phyloP scores from a whole-genome alignment of 371 early-diverging fungal genomes.

The Rhizopus arrhizus region DNA sequence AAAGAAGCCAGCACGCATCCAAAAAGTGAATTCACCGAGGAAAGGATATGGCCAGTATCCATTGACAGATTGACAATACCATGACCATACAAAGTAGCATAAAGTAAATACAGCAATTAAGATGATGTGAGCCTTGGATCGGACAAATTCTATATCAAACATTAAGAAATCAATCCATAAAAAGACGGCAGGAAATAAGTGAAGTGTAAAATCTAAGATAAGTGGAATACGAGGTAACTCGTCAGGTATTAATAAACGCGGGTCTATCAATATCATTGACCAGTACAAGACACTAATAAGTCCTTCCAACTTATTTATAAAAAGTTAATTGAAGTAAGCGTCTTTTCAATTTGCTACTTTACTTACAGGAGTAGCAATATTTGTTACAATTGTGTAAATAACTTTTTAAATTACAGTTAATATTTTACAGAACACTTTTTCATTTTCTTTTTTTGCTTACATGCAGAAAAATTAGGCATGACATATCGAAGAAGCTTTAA shows the following conservation, averaged over 20 bases:
- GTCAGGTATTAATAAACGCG: slow-evolving; percentile 34
- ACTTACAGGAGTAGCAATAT: slow-evolving; percentile 45
- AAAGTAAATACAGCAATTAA: slow-evolving; percentile 35
- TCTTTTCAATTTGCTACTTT: neutral
- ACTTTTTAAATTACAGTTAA: slow-evolving; percentile 9
- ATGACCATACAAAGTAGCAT: slow-evolving; percentile 44
- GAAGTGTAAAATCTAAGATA: slow-evolving; percentile 40
- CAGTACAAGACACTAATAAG: slow-evolving; percentile 46
- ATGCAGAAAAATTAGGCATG: slow-evolving; percentile 19
- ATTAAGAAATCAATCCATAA: slow-evolving; percentile 48
- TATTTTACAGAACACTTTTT: neutral
- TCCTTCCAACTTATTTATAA: slow-evolving; percentile 42
- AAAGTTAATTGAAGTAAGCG: neutral
- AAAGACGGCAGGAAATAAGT: slow-evolving; percentile 47
- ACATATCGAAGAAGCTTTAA: slow-evolving; percentile 24
- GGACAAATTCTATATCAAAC: slow-evolving; percentile 42
- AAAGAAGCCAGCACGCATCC: slow-evolving; percentile 34
- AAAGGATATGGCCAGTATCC: slow-evolving; percentile 52
- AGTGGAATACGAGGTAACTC: slow-evolving; percentile 40
- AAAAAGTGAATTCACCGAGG: slow-evolving; percentile 30
- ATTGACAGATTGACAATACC: slow-evolving; percentile 39
- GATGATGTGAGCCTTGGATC: slow-evolving; percentile 36
- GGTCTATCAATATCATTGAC: slow-evolving; percentile 43
- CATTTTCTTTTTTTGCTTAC: slow-evolving; percentile 9
- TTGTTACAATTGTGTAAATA: slow-evolving; percentile 30